A percentile compares a stretch with the other conserved stretches of the same genome.
phyloP scores from a whole-genome alignment of 2,329 filamentous ascomycete genomes.

The Penicillium sp. region DNA sequence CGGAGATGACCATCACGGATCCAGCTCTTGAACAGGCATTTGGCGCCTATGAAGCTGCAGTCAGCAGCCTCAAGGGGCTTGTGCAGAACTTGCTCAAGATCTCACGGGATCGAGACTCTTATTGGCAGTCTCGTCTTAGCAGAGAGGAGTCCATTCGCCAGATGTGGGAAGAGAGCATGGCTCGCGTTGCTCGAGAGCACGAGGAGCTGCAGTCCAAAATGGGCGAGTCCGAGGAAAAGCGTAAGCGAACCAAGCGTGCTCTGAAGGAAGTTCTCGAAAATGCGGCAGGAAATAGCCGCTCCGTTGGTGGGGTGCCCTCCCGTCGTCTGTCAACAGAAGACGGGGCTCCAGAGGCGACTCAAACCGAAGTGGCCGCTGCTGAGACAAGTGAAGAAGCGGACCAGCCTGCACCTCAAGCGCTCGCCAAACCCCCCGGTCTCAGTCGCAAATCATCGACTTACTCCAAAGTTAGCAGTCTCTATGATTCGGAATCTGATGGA shows the following conservation, averaged over 20 bases:
- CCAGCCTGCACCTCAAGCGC: conserved; percentile 12
- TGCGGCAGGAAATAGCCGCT: conserved; percentile 41
- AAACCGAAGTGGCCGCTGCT: conserved; percentile 25
- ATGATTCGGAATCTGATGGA: conserved; percentile 71
- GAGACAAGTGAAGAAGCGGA: conserved; percentile 14
- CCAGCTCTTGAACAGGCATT: conserved; percentile 72
- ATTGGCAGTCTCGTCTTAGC: conserved; percentile 94
- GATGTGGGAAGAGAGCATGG: conserved; percentile 99
- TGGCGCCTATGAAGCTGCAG: conserved; percentile 80
- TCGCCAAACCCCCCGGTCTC: conserved; percentile 22
- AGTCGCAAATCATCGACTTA: conserved; percentile 64
- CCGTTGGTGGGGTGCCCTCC: conserved; percentile 30
- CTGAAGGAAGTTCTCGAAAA: conserved; percentile 77
- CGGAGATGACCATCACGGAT: conserved; percentile 70
- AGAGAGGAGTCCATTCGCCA: conserved; percentile 85
- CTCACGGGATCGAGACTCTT: conserved; percentile 86
- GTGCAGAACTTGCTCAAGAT: conserved; percentile 86
- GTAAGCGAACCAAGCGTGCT: conserved; percentile 82
- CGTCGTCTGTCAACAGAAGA: conserved; percentile 22
- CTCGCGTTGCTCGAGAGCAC: conserved; percentile 89
- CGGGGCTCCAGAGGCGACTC: conserved; percentile 35
- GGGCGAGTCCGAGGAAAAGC: conserved; percentile 84
- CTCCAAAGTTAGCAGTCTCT: conserved; percentile 67
- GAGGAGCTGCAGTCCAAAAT: conserved; percentile 84
- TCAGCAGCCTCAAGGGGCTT: conserved; percentile 78